phyloP scores from a whole-genome alignment of 352 stramenopile species.

The Aphanomyces astaci region DNA sequence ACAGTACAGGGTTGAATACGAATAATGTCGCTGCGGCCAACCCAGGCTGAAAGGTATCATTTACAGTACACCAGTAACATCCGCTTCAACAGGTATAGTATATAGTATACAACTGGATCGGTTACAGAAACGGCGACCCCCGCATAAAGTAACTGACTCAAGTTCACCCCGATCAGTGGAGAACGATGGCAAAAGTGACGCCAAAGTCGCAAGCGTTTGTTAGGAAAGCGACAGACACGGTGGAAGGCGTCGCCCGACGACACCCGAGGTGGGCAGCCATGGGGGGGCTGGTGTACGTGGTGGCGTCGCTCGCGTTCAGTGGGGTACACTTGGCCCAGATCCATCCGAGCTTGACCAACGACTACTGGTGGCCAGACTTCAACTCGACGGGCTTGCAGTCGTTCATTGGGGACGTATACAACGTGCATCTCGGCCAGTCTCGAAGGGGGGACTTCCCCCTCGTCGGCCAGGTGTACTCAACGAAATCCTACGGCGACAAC shows the following conservation, averaged over 20 bases:
- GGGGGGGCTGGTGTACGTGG: not conserved
- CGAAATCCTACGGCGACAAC: not conserved
- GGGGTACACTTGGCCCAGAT: not conserved
- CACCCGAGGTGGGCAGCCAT: not conserved
- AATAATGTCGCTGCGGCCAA: too few relatives aligned
- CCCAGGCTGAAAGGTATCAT: too few relatives aligned
- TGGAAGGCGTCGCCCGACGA: too few relatives aligned
- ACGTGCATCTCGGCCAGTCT: not conserved
- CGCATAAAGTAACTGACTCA: too few relatives aligned
- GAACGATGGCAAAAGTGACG: not conserved
- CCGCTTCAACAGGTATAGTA: too few relatives aligned
- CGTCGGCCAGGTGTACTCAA: not conserved
- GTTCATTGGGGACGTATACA: not conserved
- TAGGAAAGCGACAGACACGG: too few relatives aligned
- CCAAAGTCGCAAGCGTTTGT: too few relatives aligned
- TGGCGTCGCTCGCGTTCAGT: not conserved
- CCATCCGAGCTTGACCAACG: not conserved
- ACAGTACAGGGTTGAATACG: too few relatives aligned
- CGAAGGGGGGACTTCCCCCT: not conserved
- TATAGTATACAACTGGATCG: too few relatives aligned
- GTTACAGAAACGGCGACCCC: too few relatives aligned
- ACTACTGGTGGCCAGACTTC: constrained; percentile 1
- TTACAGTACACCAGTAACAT: too few relatives aligned
- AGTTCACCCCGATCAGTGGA: not conserved
- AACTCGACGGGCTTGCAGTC: not conserved